phyloP scores from a whole-genome alignment of 2,329 filamentous ascomycete species.

The Penicillium sp. region DNA sequence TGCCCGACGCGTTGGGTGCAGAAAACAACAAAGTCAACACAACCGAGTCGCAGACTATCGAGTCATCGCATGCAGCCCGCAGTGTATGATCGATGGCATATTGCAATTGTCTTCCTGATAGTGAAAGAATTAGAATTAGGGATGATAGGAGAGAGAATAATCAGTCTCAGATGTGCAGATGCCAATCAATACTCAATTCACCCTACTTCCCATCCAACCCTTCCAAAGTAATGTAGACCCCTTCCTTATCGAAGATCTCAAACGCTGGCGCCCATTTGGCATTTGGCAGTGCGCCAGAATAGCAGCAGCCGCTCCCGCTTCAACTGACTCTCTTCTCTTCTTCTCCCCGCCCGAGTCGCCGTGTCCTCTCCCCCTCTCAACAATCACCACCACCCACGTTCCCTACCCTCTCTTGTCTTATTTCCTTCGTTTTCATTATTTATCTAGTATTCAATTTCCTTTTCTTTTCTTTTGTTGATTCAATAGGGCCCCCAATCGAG shows the following conservation, averaged over 20 bases:
- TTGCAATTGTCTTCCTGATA: background rate
- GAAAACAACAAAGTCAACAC: constrained; percentile 15
- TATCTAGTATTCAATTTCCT: constrained; percentile 11
- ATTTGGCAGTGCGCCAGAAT: constrained; percentile 20
- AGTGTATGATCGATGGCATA: background rate
- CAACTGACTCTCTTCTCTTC: constrained; percentile 26
- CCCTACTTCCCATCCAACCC: background rate
- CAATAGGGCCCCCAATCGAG: background rate
- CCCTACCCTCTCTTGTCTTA: constrained; percentile 20
- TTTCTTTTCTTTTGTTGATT: constrained; percentile 16
- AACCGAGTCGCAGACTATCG: constrained; percentile 1
- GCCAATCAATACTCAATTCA: background rate
- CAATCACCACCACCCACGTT: constrained; percentile 16
- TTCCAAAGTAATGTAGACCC: background rate
- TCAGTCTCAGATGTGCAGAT: background rate
- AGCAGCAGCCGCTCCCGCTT: constrained; percentile 6
- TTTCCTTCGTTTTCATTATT: constrained; percentile 16
- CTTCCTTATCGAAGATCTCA: constrained; percentile 13
- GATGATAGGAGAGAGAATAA: background rate
- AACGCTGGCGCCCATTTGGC: constrained; percentile 24
- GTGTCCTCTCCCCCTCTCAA: constrained; percentile 16
- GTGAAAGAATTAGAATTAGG: background rate
- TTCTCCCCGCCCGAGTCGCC: constrained; percentile 42
- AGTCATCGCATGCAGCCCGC: constrained; percentile 5
- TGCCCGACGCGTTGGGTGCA: constrained; percentile 8